Percentiles rank a stretch among this genome's conserved stretches.
phyloP scores from a whole-genome alignment of 305 asterid species.

The Solanum hybrid region DNA sequence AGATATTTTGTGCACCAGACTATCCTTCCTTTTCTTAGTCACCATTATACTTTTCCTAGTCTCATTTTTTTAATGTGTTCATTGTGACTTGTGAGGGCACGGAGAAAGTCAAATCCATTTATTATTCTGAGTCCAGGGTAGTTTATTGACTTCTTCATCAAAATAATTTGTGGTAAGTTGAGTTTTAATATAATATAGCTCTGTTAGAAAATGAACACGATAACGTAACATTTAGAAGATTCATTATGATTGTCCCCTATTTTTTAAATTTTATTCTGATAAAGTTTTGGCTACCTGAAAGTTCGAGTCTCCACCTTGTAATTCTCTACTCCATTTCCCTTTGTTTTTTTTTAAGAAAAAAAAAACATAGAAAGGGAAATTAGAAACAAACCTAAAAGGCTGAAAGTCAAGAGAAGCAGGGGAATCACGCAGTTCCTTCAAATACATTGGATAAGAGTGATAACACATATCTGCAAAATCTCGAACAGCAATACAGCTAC shows the following conservation, averaged over 20 bases:
- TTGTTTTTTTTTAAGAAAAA: neutral
- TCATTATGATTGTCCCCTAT: neutral
- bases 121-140: neutral
- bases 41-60: neutral
- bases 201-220: neutral
- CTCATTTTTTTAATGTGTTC: neutral
- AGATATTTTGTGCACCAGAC: neutral
- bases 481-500: slow-evolving; percentile 78
- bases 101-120: slow-evolving; percentile 1
- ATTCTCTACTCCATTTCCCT: neutral
- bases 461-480: slow-evolving; percentile 82
- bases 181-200: neutral
- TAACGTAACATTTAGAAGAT: neutral
- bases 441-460: slow-evolving; percentile 60
- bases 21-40: neutral
- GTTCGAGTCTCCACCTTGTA: neutral
- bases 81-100: neutral
- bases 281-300: rapidly evolving
- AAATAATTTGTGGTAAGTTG: neutral
- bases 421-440: slow-evolving; percentile 59
- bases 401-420: slow-evolving; percentile 42
- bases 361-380: neutral
- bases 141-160: neutral
- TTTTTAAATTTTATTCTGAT: neutral
- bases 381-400: slow-evolving; percentile 51